Conservation (phyloP, 192 early-diverging fungal species). For the Linnemannia elongata region DNA sequence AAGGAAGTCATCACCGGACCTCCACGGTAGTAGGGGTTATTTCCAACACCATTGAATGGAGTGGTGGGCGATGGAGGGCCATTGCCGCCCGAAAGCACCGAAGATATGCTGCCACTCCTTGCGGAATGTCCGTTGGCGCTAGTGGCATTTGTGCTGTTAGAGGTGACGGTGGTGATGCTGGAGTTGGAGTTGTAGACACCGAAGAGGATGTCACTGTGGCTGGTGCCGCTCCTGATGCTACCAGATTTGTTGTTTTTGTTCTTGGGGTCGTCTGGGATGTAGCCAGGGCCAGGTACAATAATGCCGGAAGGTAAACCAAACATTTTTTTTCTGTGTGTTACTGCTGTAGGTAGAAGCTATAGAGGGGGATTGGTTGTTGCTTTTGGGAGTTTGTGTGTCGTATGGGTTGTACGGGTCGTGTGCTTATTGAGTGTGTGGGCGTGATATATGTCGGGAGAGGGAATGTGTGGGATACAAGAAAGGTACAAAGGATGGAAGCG, state of each 20-base stretch:
- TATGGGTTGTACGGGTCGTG: constrained; percentile 1
- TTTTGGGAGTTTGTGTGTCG: background rate
- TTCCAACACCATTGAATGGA: background rate
- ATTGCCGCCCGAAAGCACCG: constrained; percentile 6
- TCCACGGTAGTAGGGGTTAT: background rate
- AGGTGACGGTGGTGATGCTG: constrained; percentile 26
- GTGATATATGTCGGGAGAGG: background rate
- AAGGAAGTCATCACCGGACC: constrained; percentile 3
- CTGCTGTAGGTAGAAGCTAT: background rate
- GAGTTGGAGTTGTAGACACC: constrained; percentile 31
- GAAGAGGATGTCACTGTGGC: constrained; percentile 14
- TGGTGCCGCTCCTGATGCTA: constrained; percentile 23
- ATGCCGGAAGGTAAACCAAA: constrained; percentile 7
- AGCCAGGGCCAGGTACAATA: background rate
- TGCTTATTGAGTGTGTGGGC: background rate
- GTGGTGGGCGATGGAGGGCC: constrained; percentile 17
- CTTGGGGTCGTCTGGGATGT: background rate
- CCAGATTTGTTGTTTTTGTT: background rate
- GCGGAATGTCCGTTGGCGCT: background rate
- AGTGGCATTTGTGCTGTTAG: background rate
- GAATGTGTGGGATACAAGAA: background rate
- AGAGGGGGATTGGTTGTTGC: background rate
- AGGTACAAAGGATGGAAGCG: background rate
- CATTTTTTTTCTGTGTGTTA: constrained; percentile 4
- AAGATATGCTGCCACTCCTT: background rate